phyloP scores from a whole-genome alignment of 306 rosid genomes.

The Arachis hypogaea region DNA sequence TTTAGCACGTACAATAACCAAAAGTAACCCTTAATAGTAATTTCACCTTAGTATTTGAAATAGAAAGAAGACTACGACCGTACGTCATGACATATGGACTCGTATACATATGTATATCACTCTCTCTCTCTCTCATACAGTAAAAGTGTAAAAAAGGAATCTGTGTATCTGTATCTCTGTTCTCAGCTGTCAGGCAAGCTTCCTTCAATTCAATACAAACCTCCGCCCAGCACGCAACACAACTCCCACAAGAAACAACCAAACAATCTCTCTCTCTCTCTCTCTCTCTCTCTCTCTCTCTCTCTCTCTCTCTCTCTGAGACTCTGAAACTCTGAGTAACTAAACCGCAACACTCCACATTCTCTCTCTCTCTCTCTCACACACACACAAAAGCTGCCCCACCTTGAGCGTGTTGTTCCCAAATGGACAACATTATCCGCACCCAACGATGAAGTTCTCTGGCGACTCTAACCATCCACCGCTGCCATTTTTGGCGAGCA shows the following conservation, averaged over 20 bases:
- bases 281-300: neutral
- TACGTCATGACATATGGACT: no score
- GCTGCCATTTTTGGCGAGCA: constrained; percentile 44
- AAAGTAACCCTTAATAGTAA: no score
- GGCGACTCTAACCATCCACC: constrained; percentile 41
- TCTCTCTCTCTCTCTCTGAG: neutral
- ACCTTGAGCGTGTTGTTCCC: neutral
- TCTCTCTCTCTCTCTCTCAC: neutral
- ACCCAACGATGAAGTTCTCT: constrained; percentile 65
- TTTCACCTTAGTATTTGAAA: no score
- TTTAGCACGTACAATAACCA: no score
- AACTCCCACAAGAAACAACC: neutral
- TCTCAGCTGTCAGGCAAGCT: no score
- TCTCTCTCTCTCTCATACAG: no score
- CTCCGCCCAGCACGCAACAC: neutral
- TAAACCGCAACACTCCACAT: neutral
- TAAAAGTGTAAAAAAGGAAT: no score
- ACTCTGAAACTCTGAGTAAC: neutral
- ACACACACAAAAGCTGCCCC: neutral
- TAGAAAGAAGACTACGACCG: no score
- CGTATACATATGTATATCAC: no score
- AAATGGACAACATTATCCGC: constrained; percentile 54
- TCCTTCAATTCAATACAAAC: neutral
- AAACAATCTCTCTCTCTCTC: neutral
- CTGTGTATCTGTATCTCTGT: no score